Percentiles rank a stretch among this genome's conserved stretches.
Evolutionary conservation across 2,329 filamentous ascomycete species (phyloP).

Genomic region (Hymenoscyphus infarciens): DNA sequence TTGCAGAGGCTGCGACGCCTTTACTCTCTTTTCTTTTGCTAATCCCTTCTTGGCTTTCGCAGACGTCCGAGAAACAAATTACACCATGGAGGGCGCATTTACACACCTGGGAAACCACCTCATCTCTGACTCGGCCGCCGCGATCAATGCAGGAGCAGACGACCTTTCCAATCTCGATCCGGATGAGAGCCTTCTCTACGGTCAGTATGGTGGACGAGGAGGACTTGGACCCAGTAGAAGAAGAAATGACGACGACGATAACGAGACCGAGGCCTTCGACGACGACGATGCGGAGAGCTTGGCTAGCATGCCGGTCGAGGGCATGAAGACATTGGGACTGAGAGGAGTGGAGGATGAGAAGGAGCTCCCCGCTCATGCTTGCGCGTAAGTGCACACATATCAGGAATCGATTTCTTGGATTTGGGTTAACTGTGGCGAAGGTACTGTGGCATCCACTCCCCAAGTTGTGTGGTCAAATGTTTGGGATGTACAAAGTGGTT

Average conservation of each 20-base stretch:
- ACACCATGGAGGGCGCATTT: constrained; percentile 78
- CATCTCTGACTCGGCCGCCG: constrained; percentile 77
- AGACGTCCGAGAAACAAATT: constrained; percentile 20
- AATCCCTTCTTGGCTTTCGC: constrained; percentile 15
- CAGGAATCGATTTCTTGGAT: constrained; percentile 9
- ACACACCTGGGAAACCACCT: constrained; percentile 84
- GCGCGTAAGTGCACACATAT: constrained; percentile 65
- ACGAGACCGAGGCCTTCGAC: constrained; percentile 77
- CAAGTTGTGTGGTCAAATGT: constrained; percentile 93
- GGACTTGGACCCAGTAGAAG: constrained; percentile 50
- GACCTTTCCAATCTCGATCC: constrained; percentile 66
- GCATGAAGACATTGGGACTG: constrained; percentile 61
- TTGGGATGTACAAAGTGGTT: constrained; percentile 98
- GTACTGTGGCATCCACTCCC: constrained; percentile 96
- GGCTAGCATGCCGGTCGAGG: constrained; percentile 77
- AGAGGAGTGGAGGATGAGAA: constrained; percentile 74
- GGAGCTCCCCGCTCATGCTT: constrained; percentile 89
- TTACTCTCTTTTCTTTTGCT: constrained; percentile 1
- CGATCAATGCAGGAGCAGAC: constrained; percentile 81
- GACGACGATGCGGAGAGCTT: constrained; percentile 74
- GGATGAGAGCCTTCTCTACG: constrained; percentile 78
- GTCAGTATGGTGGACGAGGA: constrained; percentile 58
- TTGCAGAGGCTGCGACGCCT: not conserved
- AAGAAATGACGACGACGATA: constrained; percentile 83
- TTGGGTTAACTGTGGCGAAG: constrained; percentile 44